phyloP scores from a whole-genome alignment of 2,329 filamentous ascomycete genomes.

The Microthyrium microscopicum region DNA sequence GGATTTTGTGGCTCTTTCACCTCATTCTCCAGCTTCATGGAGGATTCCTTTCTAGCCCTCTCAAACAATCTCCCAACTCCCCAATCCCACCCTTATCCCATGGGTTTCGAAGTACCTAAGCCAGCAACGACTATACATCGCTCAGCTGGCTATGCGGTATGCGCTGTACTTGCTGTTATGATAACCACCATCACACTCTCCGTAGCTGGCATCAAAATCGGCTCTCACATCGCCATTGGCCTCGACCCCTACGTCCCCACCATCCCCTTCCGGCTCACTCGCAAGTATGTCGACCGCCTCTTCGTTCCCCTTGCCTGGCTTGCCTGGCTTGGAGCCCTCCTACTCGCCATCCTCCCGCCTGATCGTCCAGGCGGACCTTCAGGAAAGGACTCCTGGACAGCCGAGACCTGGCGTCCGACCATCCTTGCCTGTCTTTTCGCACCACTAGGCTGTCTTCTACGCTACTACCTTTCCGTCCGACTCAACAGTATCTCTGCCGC shows the following conservation, averaged over 20 bases:
- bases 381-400: slow-evolving; percentile 53
- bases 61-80: slow-evolving; percentile 53
- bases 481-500: slow-evolving; percentile 50
- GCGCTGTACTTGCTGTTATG: slow-evolving; percentile 63
- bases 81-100: slow-evolving; percentile 21
- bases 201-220: slow-evolving; percentile 50
- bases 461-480: slow-evolving; percentile 54
- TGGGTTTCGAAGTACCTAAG: slow-evolving; percentile 16
- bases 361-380: slow-evolving; percentile 23
- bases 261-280: slow-evolving; percentile 23
- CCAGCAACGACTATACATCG: slow-evolving; percentile 27
- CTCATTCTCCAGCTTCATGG: slow-evolving; percentile 72
- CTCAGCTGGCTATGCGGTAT: slow-evolving; percentile 63
- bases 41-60: slow-evolving; percentile 63
- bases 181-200: slow-evolving; percentile 56
- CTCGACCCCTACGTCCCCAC: slow-evolving; percentile 42
- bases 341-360: slow-evolving; percentile 57
- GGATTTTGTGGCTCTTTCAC: slow-evolving; percentile 85
- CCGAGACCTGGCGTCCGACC: slow-evolving; percentile 58
- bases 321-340: slow-evolving; percentile 60
- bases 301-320: slow-evolving; percentile 45
- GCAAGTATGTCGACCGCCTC: slow-evolving; percentile 46
- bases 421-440: slow-evolving; percentile 70
- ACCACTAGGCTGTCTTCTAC: slow-evolving; percentile 57
- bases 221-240: slow-evolving; percentile 56